phyloP scores from a whole-genome alignment of 1,284 basidiomycete species.

The Rhodotorula mucilaginosa region DNA sequence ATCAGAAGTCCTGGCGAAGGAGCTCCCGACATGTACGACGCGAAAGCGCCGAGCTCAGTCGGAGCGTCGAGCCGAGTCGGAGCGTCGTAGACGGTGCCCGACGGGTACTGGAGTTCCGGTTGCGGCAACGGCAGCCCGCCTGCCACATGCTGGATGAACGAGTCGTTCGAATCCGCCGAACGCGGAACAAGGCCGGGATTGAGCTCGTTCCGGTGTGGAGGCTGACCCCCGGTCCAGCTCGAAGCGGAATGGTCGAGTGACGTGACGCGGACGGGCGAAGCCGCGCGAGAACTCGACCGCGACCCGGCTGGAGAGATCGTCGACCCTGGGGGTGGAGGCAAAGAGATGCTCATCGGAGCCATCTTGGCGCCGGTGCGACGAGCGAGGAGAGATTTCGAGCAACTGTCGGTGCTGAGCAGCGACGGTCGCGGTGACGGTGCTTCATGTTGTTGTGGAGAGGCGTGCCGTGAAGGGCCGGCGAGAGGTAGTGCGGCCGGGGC shows the following conservation, averaged over 20 bases:
- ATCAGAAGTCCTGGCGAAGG: not conserved
- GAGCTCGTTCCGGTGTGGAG: too few species aligned
- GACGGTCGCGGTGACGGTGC: not conserved
- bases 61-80: slow-evolving; percentile 7
- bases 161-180: too few species aligned
- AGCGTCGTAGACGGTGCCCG: too few species aligned
- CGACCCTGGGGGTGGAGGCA: slow-evolving; percentile 9
- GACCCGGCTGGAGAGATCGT: slow-evolving; percentile 14
- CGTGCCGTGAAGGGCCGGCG: not conserved
- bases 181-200: too few species aligned
- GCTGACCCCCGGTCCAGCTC: too few species aligned
- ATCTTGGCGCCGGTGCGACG: not conserved
- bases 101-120: too few species aligned
- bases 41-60: slow-evolving; percentile 2
- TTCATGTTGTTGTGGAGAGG: not conserved
- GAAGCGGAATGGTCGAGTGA: not conserved
- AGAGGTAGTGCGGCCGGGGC: not conserved
- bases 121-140: too few species aligned
- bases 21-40: slow-evolving; percentile 11
- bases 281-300: not conserved
- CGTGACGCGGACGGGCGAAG: not conserved
- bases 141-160: too few species aligned
- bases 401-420: not conserved
- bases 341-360: slow-evolving; percentile 12
- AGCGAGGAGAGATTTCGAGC: not conserved